phyloP scores from a whole-genome alignment of 2,329 filamentous ascomycete species.

The Cladosporium velox region DNA sequence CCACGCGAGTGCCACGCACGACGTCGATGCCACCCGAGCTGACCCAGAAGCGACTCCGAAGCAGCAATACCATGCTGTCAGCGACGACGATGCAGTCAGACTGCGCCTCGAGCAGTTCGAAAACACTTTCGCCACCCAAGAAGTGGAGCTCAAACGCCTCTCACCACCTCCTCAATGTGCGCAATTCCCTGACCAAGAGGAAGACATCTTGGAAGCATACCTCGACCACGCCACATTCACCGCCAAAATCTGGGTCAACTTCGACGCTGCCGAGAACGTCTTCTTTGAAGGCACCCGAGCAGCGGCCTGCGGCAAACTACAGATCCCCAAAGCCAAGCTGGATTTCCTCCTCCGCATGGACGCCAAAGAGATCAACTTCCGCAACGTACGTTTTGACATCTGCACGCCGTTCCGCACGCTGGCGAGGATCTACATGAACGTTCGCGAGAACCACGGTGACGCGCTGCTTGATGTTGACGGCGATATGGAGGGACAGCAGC shows the following conservation, averaged over 20 bases:
- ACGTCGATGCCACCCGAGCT: background rate
- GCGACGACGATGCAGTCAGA: background rate
- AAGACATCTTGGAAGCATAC: slow-evolving; percentile 21
- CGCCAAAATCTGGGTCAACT: slow-evolving; percentile 29
- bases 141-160: slow-evolving; percentile 6
- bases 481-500: background rate
- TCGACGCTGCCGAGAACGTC: slow-evolving; percentile 22
- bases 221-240: slow-evolving; percentile 20
- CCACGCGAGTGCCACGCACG: background rate
- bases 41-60: background rate
- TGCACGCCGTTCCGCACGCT: slow-evolving; percentile 18
- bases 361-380: background rate
- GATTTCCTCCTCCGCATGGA: background rate
- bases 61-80: background rate
- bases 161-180: background rate
- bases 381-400: slow-evolving; percentile 9
- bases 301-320: slow-evolving; percentile 8
- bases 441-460: background rate
- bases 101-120: background rate
- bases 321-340: background rate
- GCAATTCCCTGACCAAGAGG: background rate
- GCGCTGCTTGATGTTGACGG: background rate
- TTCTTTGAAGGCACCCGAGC: slow-evolving; percentile 23
- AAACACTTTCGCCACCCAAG: background rate
- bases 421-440: background rate